These are phyloP conservation scores for Myochromella boudieri DNA, from an alignment of 768 basidiomycete genomes.

Conservation along the genomic window DNA sequence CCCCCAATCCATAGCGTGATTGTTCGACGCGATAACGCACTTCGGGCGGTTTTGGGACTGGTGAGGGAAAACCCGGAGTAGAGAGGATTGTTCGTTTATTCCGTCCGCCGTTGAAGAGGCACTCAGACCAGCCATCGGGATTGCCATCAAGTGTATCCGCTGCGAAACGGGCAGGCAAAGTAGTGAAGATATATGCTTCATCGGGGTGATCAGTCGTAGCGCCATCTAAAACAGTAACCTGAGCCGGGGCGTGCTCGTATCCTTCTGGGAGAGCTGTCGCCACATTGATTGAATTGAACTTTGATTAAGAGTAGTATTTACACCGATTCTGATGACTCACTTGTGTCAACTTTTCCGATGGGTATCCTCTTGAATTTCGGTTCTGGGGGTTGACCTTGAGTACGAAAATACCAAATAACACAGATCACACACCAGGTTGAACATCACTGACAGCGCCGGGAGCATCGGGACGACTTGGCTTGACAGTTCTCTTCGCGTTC, in stretches of 20 bases:
- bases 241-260: not conserved
- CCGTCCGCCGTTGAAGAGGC: slow-evolving; percentile 3
- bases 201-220: not conserved
- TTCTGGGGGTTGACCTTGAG: not conserved
- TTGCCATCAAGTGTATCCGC: not conserved
- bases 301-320: not conserved
- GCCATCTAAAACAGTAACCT: not conserved
- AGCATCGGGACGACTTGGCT: not conserved
- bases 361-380: not conserved
- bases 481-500: not conserved
- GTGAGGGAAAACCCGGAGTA: slow-evolving; percentile 8
- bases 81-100: slow-evolving; percentile 2
- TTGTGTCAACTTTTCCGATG: not conserved
- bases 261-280: not conserved
- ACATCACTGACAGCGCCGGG: too few relatives aligned
- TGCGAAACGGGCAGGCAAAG: not conserved
- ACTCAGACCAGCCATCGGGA: slow-evolving; percentile 9
- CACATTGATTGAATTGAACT: not conserved
- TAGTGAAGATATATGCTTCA: slow-evolving; percentile 1
- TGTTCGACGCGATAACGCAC: not conserved
- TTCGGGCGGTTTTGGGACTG: slow-evolving; percentile 2
- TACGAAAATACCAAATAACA: not conserved
- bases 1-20: not conserved
- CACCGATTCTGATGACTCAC: too few relatives aligned
- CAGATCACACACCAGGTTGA: not conserved